Evolutionary conservation across 257 asterid genomes (phyloP).

Genomic region (Echites panduratus): DNA sequence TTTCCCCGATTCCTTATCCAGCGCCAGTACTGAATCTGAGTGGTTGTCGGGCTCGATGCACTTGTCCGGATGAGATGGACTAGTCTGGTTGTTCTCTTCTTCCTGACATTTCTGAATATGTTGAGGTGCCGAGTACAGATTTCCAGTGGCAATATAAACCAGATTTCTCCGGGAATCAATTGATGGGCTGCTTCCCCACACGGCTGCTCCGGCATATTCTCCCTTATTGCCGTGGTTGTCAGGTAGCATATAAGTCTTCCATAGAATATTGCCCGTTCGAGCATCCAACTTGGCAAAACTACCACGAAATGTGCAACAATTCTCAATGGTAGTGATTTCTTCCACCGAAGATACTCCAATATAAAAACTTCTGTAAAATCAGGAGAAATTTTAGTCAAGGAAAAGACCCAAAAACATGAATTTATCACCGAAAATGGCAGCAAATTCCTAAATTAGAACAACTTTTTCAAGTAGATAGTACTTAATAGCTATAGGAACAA

Average conservation of each 20-base stretch:
- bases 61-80: conserved; percentile 18
- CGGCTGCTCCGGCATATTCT: conserved; percentile 43
- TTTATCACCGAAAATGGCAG: too few relatives aligned
- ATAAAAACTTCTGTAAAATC: conserved; percentile 25
- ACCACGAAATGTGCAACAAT: conserved; percentile 50
- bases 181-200: conserved; percentile 27
- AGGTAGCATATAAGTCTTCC: conserved; percentile 42
- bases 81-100: conserved; percentile 10
- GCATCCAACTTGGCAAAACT: conserved; percentile 42
- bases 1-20: conserved; percentile 31
- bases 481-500: too few relatives aligned
- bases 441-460: too few relatives aligned
- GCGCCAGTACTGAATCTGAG: conserved; percentile 39
- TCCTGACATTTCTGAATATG: conserved; percentile 14
- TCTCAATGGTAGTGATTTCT: conserved; percentile 18
- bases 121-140: conserved; percentile 15
- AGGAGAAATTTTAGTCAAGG: background rate
- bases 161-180: conserved; percentile 8
- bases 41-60: conserved; percentile 42
- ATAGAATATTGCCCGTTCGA: conserved; percentile 20
- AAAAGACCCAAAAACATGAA: background rate
- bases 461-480: too few relatives aligned
- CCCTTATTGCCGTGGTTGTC: conserved; percentile 29
- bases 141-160: conserved; percentile 18
- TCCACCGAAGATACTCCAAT: conserved; percentile 47